phyloP scores from a whole-genome alignment of 257 asterid species.

The Gardenia jasminoides region DNA sequence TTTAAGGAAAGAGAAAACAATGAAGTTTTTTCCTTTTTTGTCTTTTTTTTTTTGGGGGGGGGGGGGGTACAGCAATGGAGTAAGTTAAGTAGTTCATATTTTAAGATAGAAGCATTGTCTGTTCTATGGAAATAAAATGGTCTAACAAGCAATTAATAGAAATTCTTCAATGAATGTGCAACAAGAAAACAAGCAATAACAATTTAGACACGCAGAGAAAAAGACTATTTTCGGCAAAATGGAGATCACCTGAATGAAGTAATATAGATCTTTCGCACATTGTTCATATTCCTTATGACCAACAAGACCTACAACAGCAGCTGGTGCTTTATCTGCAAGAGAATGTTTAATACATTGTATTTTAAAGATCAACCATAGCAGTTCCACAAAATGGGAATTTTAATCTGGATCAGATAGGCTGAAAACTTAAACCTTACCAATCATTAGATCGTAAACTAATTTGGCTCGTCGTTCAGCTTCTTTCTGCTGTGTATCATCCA shows the following conservation, averaged over 20 bases:
- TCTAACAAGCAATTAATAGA: neutral
- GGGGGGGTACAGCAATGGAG: no score
- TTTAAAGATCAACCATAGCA: neutral
- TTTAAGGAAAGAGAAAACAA: neutral
- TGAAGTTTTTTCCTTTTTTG: no score
- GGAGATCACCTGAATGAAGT: constrained; percentile 82
- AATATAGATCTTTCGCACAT: constrained; percentile 88
- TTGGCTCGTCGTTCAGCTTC: constrained; percentile 90
- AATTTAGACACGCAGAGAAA: neutral
- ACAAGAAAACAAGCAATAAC: neutral
- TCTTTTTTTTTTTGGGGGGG: no score
- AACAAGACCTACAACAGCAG: constrained; percentile 84
- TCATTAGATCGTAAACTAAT: constrained; percentile 57
- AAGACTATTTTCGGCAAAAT: constrained; percentile 7
- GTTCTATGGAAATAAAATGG: neutral
- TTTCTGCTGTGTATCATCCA: constrained; percentile 60
- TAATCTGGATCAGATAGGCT: constrained; percentile 5
- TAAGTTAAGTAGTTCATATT: neutral
- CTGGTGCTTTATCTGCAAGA: constrained; percentile 86
- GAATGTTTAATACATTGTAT: constrained; percentile 12
- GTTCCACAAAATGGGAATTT: constrained; percentile 6
- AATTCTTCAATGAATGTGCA: neutral
- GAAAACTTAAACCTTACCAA: constrained; percentile 49
- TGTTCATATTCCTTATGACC: constrained; percentile 86
- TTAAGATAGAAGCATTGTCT: neutral